Conservation (phyloP, 257 asterid genomes). For the Nicotiana benthamiana region DNA sequence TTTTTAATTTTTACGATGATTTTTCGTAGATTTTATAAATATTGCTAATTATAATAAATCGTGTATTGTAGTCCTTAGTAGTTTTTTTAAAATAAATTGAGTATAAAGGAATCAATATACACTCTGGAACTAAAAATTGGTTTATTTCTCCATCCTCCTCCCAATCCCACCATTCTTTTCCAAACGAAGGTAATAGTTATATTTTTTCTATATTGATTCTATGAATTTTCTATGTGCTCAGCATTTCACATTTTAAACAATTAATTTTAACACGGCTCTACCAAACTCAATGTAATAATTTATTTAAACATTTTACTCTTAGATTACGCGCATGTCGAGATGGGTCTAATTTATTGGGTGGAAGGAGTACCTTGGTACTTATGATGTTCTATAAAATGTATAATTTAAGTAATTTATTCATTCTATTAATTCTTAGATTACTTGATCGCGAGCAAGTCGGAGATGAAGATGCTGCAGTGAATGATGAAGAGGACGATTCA, state of each 20-base stretch:
- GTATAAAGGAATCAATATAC: neutral
- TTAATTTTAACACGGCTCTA: neutral
- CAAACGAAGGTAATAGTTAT: neutral
- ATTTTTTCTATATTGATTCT: neutral
- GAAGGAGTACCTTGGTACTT: neutral
- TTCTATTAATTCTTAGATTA: conserved; percentile 38
- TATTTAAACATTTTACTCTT: neutral
- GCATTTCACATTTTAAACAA: neutral
- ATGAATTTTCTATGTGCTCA: neutral
- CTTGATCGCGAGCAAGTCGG: conserved; percentile 84
- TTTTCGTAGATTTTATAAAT: neutral
- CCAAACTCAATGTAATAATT: neutral
- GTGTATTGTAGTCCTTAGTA: neutral
- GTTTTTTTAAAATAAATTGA: neutral
- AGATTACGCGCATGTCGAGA: neutral
- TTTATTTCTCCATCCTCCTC: neutral
- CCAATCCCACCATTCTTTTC: neutral
- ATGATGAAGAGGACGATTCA: conserved; percentile 92
- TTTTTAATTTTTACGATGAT: neutral
- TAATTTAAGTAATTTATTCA: neutral
- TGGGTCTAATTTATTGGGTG: neutral
- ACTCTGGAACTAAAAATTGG: neutral
- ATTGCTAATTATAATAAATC: neutral
- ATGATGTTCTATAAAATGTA: neutral
- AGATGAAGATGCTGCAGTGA: conserved; percentile 66